Evolutionary conservation across 129 eudicot species (phyloP), one percentile per base, ranked within the genome.

Genomic region (Tanacetum coccineum): DNA sequence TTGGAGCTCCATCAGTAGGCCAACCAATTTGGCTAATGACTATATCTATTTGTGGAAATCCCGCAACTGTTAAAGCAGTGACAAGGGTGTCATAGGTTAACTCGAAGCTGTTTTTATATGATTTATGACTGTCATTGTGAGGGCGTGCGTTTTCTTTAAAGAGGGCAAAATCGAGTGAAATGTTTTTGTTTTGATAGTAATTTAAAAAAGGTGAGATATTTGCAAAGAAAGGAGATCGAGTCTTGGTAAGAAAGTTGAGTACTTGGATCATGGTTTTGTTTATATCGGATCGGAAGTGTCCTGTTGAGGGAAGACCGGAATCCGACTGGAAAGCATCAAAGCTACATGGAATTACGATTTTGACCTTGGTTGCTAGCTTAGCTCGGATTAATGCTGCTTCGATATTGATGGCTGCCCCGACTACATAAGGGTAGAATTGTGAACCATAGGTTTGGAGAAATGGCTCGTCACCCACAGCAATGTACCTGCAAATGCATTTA

Each of bases 1-100:
- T 85, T 56, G 84, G 78, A 40, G 93, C 90, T 51, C 98, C 98
- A 36, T 92, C 96, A 18, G 98, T 88, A 2, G 98, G 98, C 98
- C 98, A 92, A n/a, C 98, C 98, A 18, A 92, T 85, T 76, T 84
- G 87, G 30, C 87, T 79, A 5, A 92, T 64, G 53, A 85, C 81
- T 10, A 92, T 72, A 22, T 88, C 89, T 13, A 84, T 78, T 2
- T 80, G 72, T 7, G 95, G 80, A 74, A 78, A 92, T 4, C 91
- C 84, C n/a, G 83, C 81, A 20, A 26, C 62, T 28, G 95, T 78
- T 63, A 92, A 68, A 22, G 96, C 85, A 1, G 82, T 67, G 22
- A 80, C 69, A 46, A 92, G 70, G n/a, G 87, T 85, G 67, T 85
- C 95, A 51, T 87, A 88, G 80, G 76, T 81, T 62, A 85, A 69